Conservation (phyloP, 345 rosid species). For the Citrus sinensis region DVS_A1.0 CM039163.1:45471501-45472000, state of each 20-base stretch:
- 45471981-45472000: neutral
- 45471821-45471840: constrained; percentile 45
- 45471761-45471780: constrained; percentile 23
- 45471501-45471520: constrained; percentile 18
- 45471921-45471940: no score
- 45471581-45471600: neutral
- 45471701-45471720: no score
- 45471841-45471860: constrained; percentile 35
- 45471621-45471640: neutral
- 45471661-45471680: neutral
- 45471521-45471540: constrained; percentile 3
- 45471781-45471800: constrained; percentile 22
- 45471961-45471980: neutral
- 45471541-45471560: neutral
- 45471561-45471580: neutral
- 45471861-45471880: neutral
- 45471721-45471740: constrained; percentile 33
- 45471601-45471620: neutral
- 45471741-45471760: constrained; percentile 37
- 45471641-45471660: neutral
- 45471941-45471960: no score
- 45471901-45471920: neutral
- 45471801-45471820: constrained; percentile 32
- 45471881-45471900: constrained; percentile 13
- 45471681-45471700: neutral